Evolutionary conservation across 257 asterid genomes (phyloP), one percentile per base, ranked within the genome.

Genomic region (Nemophila menziesii): DNA sequence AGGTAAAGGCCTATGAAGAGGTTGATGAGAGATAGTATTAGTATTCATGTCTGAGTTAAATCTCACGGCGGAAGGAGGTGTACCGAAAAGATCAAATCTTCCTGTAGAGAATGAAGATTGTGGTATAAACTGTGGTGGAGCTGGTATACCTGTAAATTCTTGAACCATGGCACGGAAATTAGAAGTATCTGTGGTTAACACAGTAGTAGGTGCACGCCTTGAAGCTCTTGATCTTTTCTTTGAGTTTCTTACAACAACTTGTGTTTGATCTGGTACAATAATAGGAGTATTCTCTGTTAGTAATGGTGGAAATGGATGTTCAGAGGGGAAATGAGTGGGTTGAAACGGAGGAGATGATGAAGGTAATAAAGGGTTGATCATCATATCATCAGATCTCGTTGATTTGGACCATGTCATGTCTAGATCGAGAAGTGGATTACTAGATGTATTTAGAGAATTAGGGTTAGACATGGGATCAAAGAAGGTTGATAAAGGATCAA

Each of bases 151-250:
- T 0, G 96, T 86, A 57, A 86, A 86, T 51, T 86, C 84, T 39
- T 86, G 96, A 39, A 86, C 96, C 96, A 86, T 82, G 64, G 96
- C 93, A 68, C 94, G 46, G 80, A 86, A 86, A 60, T 82, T 86
- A 16, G 62, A 48, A 45, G 93, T 72, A 46, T 86, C 90, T 0
- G 96, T 86, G 4, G 90, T 82, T 41, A 86, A 61, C 11, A 86
- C 93, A 8, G 94, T 82, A 0, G 96, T 86, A 11, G 94, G 94
- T 0, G 92, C 93, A n/a, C 94, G 92, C 54, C 94, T 55, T 7
- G 96, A 82, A 0, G 94, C 96, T 54, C 96, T 66, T 0, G 96
- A 65, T 45, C 94, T 65, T 65, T 86, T 86, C 73, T 65, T 76
- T 5, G 90, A 65, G 61, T 72, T 81, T n/a, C 86, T 83, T 39